A percentile compares a stretch with the other conserved stretches of the same genome.
Conservation (phyloP, 2,329 filamentous ascomycete genomes). For the Aspergillus sp. region DNA sequence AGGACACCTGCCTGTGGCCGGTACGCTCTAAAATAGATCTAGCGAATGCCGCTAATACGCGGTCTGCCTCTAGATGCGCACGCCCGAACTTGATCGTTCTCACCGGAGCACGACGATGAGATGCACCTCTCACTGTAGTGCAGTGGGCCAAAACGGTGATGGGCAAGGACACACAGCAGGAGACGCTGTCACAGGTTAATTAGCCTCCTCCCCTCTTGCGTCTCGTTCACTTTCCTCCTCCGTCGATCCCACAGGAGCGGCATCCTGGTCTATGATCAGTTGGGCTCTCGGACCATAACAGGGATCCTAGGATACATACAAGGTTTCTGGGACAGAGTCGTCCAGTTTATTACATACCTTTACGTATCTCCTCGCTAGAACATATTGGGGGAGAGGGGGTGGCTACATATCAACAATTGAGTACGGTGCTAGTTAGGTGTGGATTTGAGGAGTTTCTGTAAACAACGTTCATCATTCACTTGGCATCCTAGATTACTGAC, state of each 20-base stretch:
- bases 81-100: neutral
- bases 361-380: neutral
- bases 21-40: neutral
- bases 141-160: neutral
- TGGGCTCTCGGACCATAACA: neutral
- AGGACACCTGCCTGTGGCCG: neutral
- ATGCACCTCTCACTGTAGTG: neutral
- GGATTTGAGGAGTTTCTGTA: neutral
- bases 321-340: neutral
- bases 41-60: neutral
- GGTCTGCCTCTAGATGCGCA: neutral
- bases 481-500: slow-evolving; percentile 1
- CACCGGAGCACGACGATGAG: neutral
- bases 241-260: neutral
- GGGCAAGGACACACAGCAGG: neutral
- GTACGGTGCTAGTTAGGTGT: neutral
- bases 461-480: neutral
- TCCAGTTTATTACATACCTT: neutral
- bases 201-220: neutral
- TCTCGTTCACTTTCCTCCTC: neutral
- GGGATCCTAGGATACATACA: neutral
- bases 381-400: no score
- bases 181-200: neutral
- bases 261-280: neutral
- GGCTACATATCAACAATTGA: neutral